Evolutionary conservation across 164 flowering plant species (phyloP).

Genomic region (Vitis rotundifolia): DNA sequence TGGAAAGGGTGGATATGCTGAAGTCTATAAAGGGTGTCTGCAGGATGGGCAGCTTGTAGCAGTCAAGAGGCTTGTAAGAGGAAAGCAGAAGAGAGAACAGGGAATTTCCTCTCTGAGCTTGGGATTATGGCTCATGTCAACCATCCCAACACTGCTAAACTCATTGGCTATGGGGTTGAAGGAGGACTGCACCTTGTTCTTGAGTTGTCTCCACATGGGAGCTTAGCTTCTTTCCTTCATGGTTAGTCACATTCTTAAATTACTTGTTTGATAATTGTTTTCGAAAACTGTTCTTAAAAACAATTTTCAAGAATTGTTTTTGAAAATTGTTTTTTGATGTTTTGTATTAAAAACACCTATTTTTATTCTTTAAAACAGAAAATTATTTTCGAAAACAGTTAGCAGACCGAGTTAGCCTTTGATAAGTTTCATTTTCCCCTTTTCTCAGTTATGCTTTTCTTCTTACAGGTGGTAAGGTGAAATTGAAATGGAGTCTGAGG

Average conservation of each 20-base stretch:
- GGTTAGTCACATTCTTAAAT: constrained; percentile 25
- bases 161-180: constrained; percentile 71
- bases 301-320: no score
- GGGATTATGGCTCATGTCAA: constrained; percentile 73
- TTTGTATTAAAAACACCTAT: no score
- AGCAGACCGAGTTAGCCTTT: no score
- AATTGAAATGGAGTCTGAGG: constrained; percentile 47
- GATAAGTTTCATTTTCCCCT: neutral
- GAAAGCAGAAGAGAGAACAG: constrained; percentile 50
- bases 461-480: constrained; percentile 44
- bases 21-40: constrained; percentile 60
- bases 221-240: constrained; percentile 65
- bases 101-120: constrained; percentile 57
- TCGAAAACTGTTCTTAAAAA: no score
- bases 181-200: constrained; percentile 72
- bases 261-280: neutral
- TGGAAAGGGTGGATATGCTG: constrained; percentile 81
- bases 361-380: no score
- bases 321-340: no score
- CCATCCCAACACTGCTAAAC: constrained; percentile 62
- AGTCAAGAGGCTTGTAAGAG: constrained; percentile 48
- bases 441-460: neutral
- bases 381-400: no score
- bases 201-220: constrained; percentile 58
- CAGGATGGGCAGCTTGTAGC: constrained; percentile 54